phyloP scores from a whole-genome alignment of 192 early-diverging fungal genomes.

The Rhizoclosmatium globosum region DNA sequence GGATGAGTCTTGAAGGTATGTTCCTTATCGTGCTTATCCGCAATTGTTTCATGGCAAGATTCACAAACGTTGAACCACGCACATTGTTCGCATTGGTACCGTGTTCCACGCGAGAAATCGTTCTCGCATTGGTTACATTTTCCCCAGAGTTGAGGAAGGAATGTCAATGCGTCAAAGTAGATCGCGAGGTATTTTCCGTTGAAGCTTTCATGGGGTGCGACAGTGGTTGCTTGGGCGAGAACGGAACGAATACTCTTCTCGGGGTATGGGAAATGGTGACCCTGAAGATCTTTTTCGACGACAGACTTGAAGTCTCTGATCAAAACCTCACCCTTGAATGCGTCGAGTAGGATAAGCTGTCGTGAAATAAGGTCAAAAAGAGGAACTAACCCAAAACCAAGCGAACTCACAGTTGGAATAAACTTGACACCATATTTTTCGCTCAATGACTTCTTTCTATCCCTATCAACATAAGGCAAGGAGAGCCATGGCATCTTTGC shows the following conservation, averaged over 20 bases:
- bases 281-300: not conserved
- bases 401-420: not conserved
- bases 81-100: conserved; percentile 1
- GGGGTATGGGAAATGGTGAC: conserved; percentile 16
- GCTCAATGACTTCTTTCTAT: not conserved
- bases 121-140: not conserved
- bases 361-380: not conserved
- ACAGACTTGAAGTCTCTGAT: not conserved
- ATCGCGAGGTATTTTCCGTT: conserved; percentile 12
- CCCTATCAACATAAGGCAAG: not conserved
- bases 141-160: conserved; percentile 15
- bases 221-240: not conserved
- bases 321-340: not conserved
- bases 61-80: conserved; percentile 12
- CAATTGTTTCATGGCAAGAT: not conserved
- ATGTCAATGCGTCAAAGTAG: conserved; percentile 18
- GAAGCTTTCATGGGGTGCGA: not conserved
- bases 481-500: conserved; percentile 12
- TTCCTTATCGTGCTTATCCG: conserved; percentile 2
- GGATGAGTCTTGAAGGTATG: conserved; percentile 5
- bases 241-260: not conserved
- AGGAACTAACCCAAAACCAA: not conserved
- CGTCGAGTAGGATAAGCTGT: not conserved
- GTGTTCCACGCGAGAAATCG: not conserved
- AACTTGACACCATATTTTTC: conserved; percentile 7